Base-by-base conservation (phyloP, 2,329 filamentous ascomycete species). In the Onygenales sp. region DNA sequence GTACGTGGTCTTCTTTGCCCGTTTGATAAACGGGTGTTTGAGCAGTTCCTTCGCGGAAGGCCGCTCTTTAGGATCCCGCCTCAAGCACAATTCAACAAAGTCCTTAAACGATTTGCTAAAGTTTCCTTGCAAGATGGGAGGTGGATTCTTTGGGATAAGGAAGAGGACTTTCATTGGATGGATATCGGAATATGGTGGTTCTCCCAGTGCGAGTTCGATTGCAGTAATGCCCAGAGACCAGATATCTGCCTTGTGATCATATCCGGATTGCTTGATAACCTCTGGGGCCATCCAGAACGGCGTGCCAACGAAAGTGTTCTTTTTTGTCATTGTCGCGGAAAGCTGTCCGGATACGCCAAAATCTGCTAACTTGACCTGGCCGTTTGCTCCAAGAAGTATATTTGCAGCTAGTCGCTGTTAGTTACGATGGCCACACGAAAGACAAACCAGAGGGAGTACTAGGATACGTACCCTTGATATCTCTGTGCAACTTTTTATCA, bases 221-320 rank as follows among this genome's bases (percentile, higher is more conserved):
- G 92, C 91, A 1, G 92, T 96, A 66, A 96, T 96, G 40, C 92
- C 92, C 14, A 96, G 76, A 1, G 92, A 96, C 92, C 92, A 97
- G 54, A 97, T 95, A 66, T 97, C 92, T 44, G 92, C 92, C 73
- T 96, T 96, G 74, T 95, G 89, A 69, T 96, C 92, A 74, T 97
- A 96, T 48, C 92, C 92, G 54, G 90, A 95, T 70, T 98, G 92
- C 73, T 95, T 95, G 70, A 98, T 98, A 52, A 97, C 92, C 72
- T 98, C 92, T 9, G 92, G 92, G 2, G 93, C 92, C 92, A 98
- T 98, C 93, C 93, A 98, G 68, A 97, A 98, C 1, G 93, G 92
- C 0, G 92, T 97, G 36, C 93, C 93, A 34, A 98, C 92, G 69
- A 97, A 98, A 0, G 92, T 97, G 67, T 97, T 97, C 75, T 97